Percentiles rank a stretch among this genome's conserved stretches.
Evolutionary conservation across 73 alveolate genomes (phyloP).

Genomic region (Tetrahymena thermophila): DNA sequence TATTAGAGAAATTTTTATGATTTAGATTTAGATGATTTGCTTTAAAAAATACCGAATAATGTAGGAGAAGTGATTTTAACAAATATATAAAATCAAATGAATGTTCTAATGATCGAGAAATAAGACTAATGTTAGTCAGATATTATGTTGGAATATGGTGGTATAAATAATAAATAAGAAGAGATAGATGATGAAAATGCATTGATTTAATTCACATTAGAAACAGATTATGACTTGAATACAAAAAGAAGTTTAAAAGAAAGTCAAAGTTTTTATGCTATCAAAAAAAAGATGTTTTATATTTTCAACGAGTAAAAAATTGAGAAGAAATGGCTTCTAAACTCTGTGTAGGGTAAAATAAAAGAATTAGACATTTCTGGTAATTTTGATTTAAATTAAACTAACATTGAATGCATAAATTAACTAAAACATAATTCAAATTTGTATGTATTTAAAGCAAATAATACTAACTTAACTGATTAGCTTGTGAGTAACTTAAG

Average conservation of each 20-base stretch:
- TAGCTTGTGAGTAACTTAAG: background rate
- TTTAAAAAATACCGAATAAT: background rate
- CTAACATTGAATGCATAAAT: background rate
- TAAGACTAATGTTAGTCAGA: background rate
- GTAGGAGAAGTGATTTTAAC: background rate
- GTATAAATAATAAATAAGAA: too few relatives aligned
- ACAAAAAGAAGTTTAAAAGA: background rate
- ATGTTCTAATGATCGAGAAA: background rate
- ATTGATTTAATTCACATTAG: background rate
- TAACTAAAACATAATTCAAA: background rate
- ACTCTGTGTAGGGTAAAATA: background rate
- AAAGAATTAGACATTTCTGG: background rate
- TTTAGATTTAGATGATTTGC: background rate
- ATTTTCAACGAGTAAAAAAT: background rate
- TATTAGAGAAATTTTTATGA: background rate
- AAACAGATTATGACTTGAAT: background rate
- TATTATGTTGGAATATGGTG: too few relatives aligned
- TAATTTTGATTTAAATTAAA: background rate
- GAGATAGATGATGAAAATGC: background rate
- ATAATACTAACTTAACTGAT: background rate
- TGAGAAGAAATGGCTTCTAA: background rate
- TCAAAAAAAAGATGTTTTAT: background rate
- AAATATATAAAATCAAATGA: background rate
- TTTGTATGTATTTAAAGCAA: background rate
- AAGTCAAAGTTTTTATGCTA: background rate